phyloP scores from a whole-genome alignment of 805 yeast genomes.

The Wickerhamomyces queroliae region DNA sequence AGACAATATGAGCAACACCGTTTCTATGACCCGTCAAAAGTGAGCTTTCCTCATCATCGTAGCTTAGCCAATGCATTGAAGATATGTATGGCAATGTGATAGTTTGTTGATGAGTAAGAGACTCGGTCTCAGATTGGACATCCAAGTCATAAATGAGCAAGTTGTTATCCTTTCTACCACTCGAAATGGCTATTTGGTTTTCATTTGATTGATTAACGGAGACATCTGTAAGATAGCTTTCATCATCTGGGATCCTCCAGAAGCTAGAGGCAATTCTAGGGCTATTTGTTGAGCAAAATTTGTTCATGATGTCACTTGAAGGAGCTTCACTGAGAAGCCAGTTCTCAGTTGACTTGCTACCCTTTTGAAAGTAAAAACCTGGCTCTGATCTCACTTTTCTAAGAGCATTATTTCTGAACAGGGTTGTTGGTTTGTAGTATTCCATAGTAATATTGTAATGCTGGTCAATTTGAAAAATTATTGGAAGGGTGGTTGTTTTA shows the following conservation, averaged over 20 bases:
- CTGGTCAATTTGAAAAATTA: background rate
- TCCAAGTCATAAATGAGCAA: conserved; percentile 46
- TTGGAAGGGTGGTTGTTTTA: background rate
- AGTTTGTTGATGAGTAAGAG: conserved; percentile 51
- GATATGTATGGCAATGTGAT: conserved; percentile 51
- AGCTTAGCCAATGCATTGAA: conserved; percentile 47
- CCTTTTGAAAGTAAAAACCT: conserved; percentile 2
- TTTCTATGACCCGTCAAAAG: conserved; percentile 71
- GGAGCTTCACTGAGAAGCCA: conserved; percentile 14
- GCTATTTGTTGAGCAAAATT: conserved; percentile 35
- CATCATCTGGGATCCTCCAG: conserved; percentile 25
- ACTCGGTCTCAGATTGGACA: conserved; percentile 26
- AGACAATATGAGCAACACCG: conserved; percentile 68
- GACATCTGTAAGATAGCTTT: conserved; percentile 40
- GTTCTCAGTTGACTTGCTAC: conserved; percentile 12
- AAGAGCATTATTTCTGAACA: conserved; percentile 24
- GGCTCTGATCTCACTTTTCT: conserved; percentile 13
- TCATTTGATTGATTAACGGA: conserved; percentile 22
- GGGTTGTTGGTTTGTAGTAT: conserved; percentile 18
- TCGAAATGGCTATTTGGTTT: conserved; percentile 43
- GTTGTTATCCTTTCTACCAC: conserved; percentile 39
- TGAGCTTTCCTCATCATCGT: conserved; percentile 28
- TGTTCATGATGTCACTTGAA: conserved; percentile 32
- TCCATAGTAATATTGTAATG: conserved; percentile 10
- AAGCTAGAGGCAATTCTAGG: conserved; percentile 25